Evolutionary conservation across 116 monocot genomes (phyloP), one percentile per base, ranked within the genome.

Genomic region (Phalaenopsis hybrid): DNA sequence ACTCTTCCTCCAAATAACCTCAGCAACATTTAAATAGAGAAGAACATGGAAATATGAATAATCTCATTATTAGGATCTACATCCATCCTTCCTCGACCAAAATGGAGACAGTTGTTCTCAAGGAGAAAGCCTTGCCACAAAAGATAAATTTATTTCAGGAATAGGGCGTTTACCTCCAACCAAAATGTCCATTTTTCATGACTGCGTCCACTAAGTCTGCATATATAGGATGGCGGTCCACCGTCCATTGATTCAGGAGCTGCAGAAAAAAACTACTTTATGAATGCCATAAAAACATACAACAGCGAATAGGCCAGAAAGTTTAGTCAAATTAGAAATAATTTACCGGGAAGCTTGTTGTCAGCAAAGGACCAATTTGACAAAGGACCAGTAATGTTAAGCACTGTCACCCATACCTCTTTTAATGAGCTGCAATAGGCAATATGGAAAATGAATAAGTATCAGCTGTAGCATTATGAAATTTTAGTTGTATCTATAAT

Each of bases 331-430:
- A 49, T 51, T 74, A 84, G 77, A 68, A 75, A 74, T n/a, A 77
- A 8, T 48, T 69, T 79, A 98, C 98, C 95, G 89, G 98, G 89
- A 20, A 98, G 82, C 48, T 18, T 87, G 78, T 85, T 89, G 70
- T 93, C 90, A 9, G 98, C 89, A 68, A 98, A 98, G 55, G 98
- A 98, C 98, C 98, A 98, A 86, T 87, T 94, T 34, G 91, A 89
- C 75, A 95, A 85, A 49, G 95, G 98, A 33, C 98, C 98, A 76
- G 95, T 98, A 63, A 98, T 92, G 82, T 98, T 98, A 21, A 98
- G 86, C 37, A 86, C 95, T n/a, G 93, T 77, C 52, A 69, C 88
- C 98, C 95, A 98, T 44, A 98, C 86, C 85, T 98, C 91, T 67
- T 88, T 83, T 44, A 92, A 61, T 18, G 95, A 98, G 18, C 98